Evolutionary conservation across 257 asterid species (phyloP).

Genomic region (Solanum verrucosum): DNA sequence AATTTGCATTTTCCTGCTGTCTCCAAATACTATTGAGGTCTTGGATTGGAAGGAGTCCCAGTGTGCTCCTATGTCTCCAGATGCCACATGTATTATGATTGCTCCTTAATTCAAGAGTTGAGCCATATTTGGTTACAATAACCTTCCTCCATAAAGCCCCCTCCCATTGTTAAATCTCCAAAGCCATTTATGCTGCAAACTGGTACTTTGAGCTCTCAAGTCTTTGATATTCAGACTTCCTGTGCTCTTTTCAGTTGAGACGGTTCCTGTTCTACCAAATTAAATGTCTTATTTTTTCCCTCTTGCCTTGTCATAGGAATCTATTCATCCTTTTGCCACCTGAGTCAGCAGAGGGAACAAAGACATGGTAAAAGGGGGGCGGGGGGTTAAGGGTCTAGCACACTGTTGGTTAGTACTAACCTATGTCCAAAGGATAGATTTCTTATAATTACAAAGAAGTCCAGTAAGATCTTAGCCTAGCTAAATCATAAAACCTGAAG

Average conservation of each 20-base stretch:
- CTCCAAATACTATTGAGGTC: not conserved
- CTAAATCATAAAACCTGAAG: not conserved
- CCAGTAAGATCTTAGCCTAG: not conserved
- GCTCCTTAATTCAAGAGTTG: not conserved
- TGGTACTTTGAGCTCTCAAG: not conserved
- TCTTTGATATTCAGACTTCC: not conserved
- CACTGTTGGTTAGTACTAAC: not conserved
- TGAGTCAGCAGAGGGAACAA: not conserved
- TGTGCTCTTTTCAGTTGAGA: not conserved
- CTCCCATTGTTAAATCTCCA: not conserved
- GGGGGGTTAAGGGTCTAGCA: not conserved
- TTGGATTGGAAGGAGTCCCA: not conserved
- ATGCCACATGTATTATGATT: not conserved
- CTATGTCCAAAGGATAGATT: not conserved
- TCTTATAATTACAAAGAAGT: not conserved
- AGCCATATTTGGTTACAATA: not conserved
- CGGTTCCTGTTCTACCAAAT: not conserved
- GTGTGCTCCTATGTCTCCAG: not conserved
- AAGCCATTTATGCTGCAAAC: not conserved
- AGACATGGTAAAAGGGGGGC: not conserved
- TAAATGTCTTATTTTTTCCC: not conserved
- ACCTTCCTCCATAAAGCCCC: not conserved
- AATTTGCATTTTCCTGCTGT: not conserved
- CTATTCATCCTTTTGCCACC: not conserved
- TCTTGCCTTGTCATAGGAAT: not conserved